A percentile compares a stretch with the other conserved stretches of the same genome.
These are phyloP conservation scores for Lipomyces lipofer DNA, from an alignment of 805 yeast species.

Conservation along the genomic window DNA sequence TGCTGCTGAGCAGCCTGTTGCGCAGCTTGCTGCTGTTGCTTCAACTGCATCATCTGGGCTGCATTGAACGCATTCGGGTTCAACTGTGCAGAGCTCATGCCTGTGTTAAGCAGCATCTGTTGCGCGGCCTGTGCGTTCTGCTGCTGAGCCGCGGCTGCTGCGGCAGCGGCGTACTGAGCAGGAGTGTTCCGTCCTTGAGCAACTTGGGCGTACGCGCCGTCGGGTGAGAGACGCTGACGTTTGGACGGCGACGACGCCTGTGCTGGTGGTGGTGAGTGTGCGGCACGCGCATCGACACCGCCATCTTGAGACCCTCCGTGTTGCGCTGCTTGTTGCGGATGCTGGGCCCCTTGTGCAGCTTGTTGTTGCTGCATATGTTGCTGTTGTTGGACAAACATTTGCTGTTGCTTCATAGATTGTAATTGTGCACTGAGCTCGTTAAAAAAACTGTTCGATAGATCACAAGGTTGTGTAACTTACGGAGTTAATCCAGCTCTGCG, in stretches of 20 bases:
- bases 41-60: slow-evolving; percentile 35
- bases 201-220: slow-evolving; percentile 35
- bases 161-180: too few relatives aligned
- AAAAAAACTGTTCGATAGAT: too few relatives aligned
- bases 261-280: slow-evolving; percentile 35
- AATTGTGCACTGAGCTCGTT: slow-evolving; percentile 14
- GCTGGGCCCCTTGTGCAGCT: slow-evolving; percentile 25
- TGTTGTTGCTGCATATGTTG: slow-evolving; percentile 19
- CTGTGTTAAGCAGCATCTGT: slow-evolving; percentile 33
- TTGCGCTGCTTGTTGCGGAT: slow-evolving; percentile 23
- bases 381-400: slow-evolving; percentile 11
- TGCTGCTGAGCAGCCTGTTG: slow-evolving; percentile 37
- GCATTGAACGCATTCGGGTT: slow-evolving; percentile 19
- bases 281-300: slow-evolving; percentile 6
- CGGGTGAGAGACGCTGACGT: slow-evolving; percentile 42
- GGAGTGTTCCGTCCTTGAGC: slow-evolving; percentile 5
- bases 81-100: slow-evolving; percentile 27
- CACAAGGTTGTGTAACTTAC: slow-evolving; percentile 8
- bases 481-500: slow-evolving; percentile 31
- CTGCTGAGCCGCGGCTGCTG: slow-evolving; percentile 14
- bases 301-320: slow-evolving; percentile 20
- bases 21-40: slow-evolving; percentile 24
- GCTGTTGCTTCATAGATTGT: slow-evolving; percentile 30
- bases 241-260: slow-evolving; percentile 38
- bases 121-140: slow-evolving; percentile 21